Conservation (phyloP, 306 rosid genomes). For the Quercus bicolor region DNA sequence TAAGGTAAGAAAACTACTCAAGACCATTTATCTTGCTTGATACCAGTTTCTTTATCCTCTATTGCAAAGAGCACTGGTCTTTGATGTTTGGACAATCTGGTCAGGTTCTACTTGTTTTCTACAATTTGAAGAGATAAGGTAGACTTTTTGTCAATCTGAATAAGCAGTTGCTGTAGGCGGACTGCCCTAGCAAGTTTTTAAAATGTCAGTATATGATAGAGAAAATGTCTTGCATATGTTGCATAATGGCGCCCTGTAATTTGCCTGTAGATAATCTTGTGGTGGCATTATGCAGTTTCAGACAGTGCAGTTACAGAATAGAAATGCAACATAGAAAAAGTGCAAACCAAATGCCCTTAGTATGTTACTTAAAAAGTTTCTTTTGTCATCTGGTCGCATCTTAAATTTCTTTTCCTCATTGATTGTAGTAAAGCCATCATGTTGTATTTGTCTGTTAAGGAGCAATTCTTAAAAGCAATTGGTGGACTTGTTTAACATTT, state of each 20-base stretch:
- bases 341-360: neutral
- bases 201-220: neutral
- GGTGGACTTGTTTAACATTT: neutral
- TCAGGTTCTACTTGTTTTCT: neutral
- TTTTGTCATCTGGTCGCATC: neutral
- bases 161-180: neutral
- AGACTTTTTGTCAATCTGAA: neutral
- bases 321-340: neutral
- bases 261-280: neutral
- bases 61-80: constrained; percentile 3
- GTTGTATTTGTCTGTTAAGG: neutral
- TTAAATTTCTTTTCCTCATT: neutral
- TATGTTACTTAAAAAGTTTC: neutral
- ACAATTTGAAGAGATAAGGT: neutral
- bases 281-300: neutral
- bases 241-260: neutral
- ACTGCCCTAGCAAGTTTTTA: neutral
- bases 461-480: neutral
- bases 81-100: neutral
- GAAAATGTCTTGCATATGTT: neutral
- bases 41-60: no score
- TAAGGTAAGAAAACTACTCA: constrained; percentile 40
- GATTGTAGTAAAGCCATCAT: neutral
- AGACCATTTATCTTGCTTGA: constrained; percentile 2
- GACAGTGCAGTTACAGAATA: neutral